A percentile compares a stretch with the other conserved stretches of the same genome.
These are phyloP conservation scores for Myriosclerotinia curreyana DNA, from an alignment of 2,329 filamentous ascomycete genomes.

Conservation along the genomic window DNA sequence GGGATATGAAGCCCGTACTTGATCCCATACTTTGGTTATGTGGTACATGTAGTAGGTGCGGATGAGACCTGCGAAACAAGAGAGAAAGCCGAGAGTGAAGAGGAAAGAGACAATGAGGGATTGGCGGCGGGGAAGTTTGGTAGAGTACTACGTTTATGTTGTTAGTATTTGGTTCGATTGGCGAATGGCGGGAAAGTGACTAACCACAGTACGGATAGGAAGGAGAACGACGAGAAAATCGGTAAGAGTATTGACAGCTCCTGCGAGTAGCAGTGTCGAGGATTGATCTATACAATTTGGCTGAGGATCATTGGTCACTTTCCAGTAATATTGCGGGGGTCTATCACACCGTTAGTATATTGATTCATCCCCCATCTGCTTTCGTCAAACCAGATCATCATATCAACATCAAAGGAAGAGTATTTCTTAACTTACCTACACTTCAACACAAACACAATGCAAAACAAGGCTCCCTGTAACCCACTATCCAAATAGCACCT, in stretches of 20 bases:
- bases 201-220: slow-evolving; percentile 43
- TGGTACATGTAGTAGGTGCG: slow-evolving; percentile 42
- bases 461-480: slow-evolving; percentile 32
- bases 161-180: neutral
- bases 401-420: neutral
- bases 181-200: neutral
- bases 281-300: slow-evolving; percentile 49
- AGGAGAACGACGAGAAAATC: slow-evolving; percentile 55
- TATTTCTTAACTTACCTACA: slow-evolving; percentile 29
- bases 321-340: slow-evolving; percentile 44
- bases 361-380: neutral
- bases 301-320: slow-evolving; percentile 37
- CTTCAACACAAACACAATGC: slow-evolving; percentile 32
- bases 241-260: slow-evolving; percentile 58
- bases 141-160: slow-evolving; percentile 41
- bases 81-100: slow-evolving; percentile 51
- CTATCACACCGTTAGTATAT: slow-evolving; percentile 24
- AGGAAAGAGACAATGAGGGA: slow-evolving; percentile 47
- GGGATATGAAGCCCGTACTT: slow-evolving; percentile 41
- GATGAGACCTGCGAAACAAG: slow-evolving; percentile 43
- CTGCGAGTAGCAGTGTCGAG: slow-evolving; percentile 51
- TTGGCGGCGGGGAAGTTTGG: slow-evolving; percentile 49
- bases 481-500: slow-evolving; percentile 28
- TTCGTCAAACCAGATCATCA: neutral
- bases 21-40: slow-evolving; percentile 38